Evolutionary conservation across 2,329 filamentous ascomycete genomes (phyloP).

Genomic region (Kalmusia sp.): DNA sequence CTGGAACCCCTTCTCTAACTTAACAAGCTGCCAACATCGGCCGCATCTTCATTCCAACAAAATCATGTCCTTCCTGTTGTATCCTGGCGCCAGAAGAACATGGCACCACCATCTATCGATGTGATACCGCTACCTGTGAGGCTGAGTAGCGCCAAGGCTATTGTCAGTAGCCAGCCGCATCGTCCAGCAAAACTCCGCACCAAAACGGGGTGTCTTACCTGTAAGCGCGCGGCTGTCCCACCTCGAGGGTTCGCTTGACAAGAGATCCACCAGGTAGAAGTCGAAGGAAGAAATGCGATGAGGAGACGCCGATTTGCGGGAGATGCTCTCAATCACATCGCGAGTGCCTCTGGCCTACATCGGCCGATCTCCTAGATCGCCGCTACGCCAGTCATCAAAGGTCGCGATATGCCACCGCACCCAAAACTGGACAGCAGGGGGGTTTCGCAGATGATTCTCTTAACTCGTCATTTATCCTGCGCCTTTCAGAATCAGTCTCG

Average conservation of each 20-base stretch:
- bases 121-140: background rate
- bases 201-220: constrained; percentile 10
- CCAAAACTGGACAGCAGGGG: background rate
- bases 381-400: constrained; percentile 17
- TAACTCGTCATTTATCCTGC: background rate
- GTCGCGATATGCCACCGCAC: constrained; percentile 9
- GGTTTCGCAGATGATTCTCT: background rate
- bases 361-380: constrained; percentile 18
- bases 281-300: constrained; percentile 22
- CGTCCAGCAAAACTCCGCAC: constrained; percentile 6
- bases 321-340: constrained; percentile 18
- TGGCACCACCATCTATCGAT: background rate
- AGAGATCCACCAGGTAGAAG: constrained; percentile 10
- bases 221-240: background rate
- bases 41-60: background rate
- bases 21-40: background rate
- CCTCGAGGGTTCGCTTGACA: background rate
- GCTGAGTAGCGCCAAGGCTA: background rate
- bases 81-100: background rate
- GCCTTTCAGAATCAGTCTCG: constrained; percentile 12
- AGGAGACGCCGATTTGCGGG: constrained; percentile 14
- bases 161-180: background rate
- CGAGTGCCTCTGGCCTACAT: constrained; percentile 16
- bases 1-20: background rate
- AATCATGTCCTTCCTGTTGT: background rate